A percentile compares a stretch with the other conserved stretches of the same genome.
phyloP scores from a whole-genome alignment of 306 rosid genomes.

The Dicorynia guianensis region DNA sequence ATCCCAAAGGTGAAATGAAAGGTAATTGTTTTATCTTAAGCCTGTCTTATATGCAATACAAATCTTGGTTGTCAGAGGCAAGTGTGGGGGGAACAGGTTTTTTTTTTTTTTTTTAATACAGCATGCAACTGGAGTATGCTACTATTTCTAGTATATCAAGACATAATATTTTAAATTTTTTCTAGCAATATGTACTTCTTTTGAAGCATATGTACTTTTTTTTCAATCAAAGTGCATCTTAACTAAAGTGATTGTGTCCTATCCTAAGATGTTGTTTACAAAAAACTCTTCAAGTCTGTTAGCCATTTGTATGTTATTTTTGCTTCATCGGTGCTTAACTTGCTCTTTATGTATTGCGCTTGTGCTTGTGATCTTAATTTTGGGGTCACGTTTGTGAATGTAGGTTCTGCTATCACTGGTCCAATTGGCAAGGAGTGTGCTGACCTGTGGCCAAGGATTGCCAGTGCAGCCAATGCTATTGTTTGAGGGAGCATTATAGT shows the following conservation, averaged over 20 bases:
- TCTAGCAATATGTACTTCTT: background rate
- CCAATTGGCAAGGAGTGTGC: slow-evolving; percentile 95
- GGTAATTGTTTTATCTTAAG: slow-evolving; percentile 41
- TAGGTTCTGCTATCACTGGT: slow-evolving; percentile 90
- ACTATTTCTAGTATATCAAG: too few species aligned
- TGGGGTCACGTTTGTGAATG: background rate
- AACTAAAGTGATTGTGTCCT: background rate
- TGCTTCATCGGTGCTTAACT: background rate
- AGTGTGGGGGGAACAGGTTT: too few species aligned
- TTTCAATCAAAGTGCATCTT: background rate
- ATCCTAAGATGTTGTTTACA: background rate
- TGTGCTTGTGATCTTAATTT: background rate
- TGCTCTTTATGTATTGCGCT: background rate
- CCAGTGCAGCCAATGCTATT: slow-evolving; percentile 91
- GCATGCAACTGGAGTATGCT: background rate
- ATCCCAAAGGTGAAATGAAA: slow-evolving; percentile 94
- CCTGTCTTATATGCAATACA: background rate
- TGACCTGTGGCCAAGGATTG: slow-evolving; percentile 94
- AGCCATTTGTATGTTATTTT: background rate
- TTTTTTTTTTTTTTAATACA: background rate
- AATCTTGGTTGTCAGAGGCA: background rate
- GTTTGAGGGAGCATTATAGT: slow-evolving; percentile 47
- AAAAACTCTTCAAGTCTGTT: background rate
- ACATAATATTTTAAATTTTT: background rate
- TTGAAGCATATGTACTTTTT: too few species aligned